phyloP scores from a whole-genome alignment of 768 basidiomycete genomes.

The Serendipita indica region DNA sequence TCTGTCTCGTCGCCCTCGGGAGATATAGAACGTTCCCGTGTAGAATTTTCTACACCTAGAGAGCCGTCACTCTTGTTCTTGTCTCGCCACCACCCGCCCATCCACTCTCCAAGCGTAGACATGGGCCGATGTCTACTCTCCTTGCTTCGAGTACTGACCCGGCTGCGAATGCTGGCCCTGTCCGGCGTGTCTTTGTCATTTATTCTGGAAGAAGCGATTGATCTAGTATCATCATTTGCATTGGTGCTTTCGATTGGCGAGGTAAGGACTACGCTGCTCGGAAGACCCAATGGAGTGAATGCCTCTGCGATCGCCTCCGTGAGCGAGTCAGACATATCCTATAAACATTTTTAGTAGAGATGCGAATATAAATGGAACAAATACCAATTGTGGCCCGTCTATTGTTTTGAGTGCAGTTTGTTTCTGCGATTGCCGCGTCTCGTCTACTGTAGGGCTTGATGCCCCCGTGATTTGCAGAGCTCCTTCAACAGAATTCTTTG shows the following conservation, averaged over 20 bases:
- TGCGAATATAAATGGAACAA: conserved; percentile 38
- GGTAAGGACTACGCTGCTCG: neutral
- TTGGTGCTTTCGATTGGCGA: neutral
- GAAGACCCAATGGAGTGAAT: conserved; percentile 10
- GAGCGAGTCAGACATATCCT: conserved; percentile 42
- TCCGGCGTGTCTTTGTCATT: conserved; percentile 17
- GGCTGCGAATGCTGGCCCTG: conserved; percentile 10
- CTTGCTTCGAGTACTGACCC: conserved; percentile 9
- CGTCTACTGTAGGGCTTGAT: conserved; percentile 42
- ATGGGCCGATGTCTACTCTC: conserved; percentile 6
- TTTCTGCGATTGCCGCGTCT: conserved; percentile 51
- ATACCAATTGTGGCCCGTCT: conserved; percentile 32
- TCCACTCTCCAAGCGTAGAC: conserved; percentile 48
- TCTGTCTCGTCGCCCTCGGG: neutral
- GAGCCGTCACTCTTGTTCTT: conserved; percentile 19
- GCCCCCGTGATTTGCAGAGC: conserved; percentile 44
- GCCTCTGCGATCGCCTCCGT: conserved; percentile 42
- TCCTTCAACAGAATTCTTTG: conserved; percentile 19
- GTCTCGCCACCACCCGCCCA: conserved; percentile 52
- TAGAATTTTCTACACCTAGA: conserved; percentile 13
- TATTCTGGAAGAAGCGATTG: conserved; percentile 11
- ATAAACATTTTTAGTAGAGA: neutral
- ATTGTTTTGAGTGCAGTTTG: conserved; percentile 41
- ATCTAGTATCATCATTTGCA: neutral
- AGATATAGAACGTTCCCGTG: conserved; percentile 9